These are phyloP conservation scores for Akanthomyces uredinophilus DNA, from an alignment of 2,329 filamentous ascomycete species.

Conservation along the genomic window DNA sequence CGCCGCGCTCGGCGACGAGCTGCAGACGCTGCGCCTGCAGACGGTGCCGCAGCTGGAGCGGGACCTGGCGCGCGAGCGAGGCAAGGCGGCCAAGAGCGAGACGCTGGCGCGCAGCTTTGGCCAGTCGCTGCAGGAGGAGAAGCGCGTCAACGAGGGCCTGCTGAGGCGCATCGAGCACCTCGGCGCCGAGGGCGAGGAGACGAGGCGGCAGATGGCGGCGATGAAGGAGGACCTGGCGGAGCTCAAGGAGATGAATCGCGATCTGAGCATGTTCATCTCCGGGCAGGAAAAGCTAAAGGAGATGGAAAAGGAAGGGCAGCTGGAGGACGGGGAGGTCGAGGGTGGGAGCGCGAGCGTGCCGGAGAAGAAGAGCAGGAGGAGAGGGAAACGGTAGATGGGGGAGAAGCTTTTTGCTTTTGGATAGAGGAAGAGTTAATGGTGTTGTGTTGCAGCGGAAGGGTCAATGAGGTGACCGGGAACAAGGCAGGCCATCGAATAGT, in stretches of 20 bases:
- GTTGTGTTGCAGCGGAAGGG: too few relatives aligned
- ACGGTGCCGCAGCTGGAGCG: constrained; percentile 66
- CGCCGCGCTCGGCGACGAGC: constrained; percentile 41
- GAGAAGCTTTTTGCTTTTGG: not conserved
- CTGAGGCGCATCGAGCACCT: constrained; percentile 77
- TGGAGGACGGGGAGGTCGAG: constrained; percentile 66
- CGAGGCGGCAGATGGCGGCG: constrained; percentile 52
- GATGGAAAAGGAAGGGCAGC: constrained; percentile 54
- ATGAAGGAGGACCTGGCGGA: constrained; percentile 63
- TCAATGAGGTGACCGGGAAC: too few relatives aligned
- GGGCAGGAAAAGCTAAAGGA: constrained; percentile 75
- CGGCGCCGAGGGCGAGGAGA: constrained; percentile 53
- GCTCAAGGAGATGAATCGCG: constrained; percentile 78
- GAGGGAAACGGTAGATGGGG: constrained; percentile 38
- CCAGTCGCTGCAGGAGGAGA: constrained; percentile 78
- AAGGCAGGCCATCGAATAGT: too few relatives aligned
- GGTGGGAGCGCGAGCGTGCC: constrained; percentile 67
- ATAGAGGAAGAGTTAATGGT: not conserved
- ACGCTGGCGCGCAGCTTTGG: constrained; percentile 70
- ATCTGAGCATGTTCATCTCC: constrained; percentile 82
- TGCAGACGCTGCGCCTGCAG: constrained; percentile 44
- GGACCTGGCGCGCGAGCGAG: constrained; percentile 63
- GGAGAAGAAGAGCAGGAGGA: constrained; percentile 52
- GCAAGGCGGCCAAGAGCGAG: constrained; percentile 65
- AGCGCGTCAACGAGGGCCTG: constrained; percentile 73